Conservation (phyloP, 1,284 basidiomycete species). For the Anthracocystis setariae region DNA sequence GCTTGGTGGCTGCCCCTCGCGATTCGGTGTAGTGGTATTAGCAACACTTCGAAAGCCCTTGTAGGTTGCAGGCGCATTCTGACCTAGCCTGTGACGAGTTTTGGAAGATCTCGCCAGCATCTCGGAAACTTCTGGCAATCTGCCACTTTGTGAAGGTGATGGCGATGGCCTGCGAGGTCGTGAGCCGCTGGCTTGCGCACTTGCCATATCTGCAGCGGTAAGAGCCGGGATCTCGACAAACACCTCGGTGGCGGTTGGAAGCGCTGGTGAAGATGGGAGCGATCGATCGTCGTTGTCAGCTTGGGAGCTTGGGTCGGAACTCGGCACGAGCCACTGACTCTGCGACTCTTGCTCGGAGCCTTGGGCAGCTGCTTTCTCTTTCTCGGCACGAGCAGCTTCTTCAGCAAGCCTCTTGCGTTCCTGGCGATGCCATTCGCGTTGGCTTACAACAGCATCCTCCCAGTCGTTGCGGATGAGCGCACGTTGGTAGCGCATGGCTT, state of each 20-base stretch:
- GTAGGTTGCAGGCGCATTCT: constrained; percentile 17
- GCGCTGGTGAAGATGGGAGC: constrained; percentile 15
- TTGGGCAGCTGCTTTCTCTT: constrained; percentile 13
- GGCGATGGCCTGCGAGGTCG: constrained; percentile 11
- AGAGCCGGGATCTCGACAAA: constrained; percentile 27
- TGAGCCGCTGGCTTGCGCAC: background rate
- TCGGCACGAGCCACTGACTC: constrained; percentile 44
- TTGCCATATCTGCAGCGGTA: background rate
- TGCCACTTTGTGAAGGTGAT: constrained; percentile 24
- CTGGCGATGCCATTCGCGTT: constrained; percentile 55
- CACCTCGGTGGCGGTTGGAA: constrained; percentile 10
- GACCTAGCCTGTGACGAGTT: background rate
- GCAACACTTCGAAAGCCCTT: constrained; percentile 20
- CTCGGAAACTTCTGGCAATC: constrained; percentile 32
- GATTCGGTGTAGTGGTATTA: background rate
- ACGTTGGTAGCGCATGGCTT: constrained; percentile 66
- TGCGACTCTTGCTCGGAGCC: constrained; percentile 25
- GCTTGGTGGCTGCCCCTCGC: background rate
- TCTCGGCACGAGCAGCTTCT: constrained; percentile 33
- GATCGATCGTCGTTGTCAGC: constrained; percentile 26
- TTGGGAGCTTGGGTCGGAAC: constrained; percentile 41
- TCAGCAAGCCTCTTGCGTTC: constrained; percentile 39
- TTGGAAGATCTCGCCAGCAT: constrained; percentile 13
- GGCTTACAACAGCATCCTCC: constrained; percentile 68
- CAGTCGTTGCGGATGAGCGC: constrained; percentile 67